These are phyloP conservation scores for Aegilops sharonensis DNA, from an alignment of 176 grass and related monocot genomes.

Conservation along the genomic window DNA sequence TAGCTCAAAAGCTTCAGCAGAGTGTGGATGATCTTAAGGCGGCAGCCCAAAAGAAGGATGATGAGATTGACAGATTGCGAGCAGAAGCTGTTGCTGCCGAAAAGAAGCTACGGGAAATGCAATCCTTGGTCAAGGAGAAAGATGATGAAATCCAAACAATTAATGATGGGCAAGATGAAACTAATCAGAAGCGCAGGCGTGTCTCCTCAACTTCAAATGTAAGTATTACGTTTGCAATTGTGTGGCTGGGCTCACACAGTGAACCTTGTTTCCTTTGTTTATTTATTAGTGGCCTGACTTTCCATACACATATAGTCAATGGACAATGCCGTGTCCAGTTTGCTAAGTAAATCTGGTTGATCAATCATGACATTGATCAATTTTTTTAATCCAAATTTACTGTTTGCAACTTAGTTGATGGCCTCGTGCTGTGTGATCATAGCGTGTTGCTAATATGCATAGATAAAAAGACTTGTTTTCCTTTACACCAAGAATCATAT, in stretches of 20 bases:
- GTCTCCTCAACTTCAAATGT: conserved; percentile 22
- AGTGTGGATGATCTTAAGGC: conserved; percentile 8
- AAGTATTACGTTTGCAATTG: conserved; percentile 29
- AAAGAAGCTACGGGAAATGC: conserved; percentile 22
- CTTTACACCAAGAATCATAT: not conserved
- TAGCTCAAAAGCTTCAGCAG: not conserved
- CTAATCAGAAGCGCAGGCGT: conserved; percentile 37
- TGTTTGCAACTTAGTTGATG: not conserved
- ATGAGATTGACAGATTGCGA: not conserved
- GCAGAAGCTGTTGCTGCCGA: not conserved
- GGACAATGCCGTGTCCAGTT: not conserved
- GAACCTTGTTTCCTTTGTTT: not conserved
- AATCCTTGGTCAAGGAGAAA: conserved; percentile 36
- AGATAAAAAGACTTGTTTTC: not conserved
- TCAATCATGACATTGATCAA: not conserved
- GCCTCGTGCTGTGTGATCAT: not conserved
- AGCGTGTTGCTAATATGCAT: not conserved
- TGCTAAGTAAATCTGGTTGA: not conserved
- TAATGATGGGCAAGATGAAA: conserved; percentile 4
- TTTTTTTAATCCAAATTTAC: not conserved
- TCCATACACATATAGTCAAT: not conserved
- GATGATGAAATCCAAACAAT: conserved; percentile 26
- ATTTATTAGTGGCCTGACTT: not conserved
- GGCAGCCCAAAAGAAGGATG: conserved; percentile 35
- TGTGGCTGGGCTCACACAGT: not conserved